Evolutionary conservation across 1,284 basidiomycete species (phyloP).

Genomic region (Sparassis latifolia): DNA sequence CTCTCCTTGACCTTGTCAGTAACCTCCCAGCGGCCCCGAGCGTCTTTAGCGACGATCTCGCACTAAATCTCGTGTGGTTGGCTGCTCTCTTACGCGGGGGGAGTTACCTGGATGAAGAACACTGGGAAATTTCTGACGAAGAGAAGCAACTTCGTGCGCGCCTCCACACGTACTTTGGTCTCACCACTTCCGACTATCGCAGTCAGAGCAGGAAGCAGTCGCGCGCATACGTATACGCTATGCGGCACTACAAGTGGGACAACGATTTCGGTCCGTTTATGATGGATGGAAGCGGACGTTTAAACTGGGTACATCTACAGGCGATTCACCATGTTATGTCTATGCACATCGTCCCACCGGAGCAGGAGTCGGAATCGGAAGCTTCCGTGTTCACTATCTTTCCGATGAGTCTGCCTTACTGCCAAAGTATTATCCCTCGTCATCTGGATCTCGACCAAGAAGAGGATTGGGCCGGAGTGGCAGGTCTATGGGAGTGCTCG

Average conservation of each 20-base stretch:
- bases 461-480: slow-evolving; percentile 59
- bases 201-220: slow-evolving; percentile 29
- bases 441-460: slow-evolving; percentile 30
- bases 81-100: slow-evolving; percentile 35
- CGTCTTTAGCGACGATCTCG: slow-evolving; percentile 27
- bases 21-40: slow-evolving; percentile 32
- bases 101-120: slow-evolving; percentile 36
- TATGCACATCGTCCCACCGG: slow-evolving; percentile 40
- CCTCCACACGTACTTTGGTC: slow-evolving; percentile 49
- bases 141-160: slow-evolving; percentile 42
- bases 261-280: slow-evolving; percentile 55
- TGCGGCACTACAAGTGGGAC: slow-evolving; percentile 44
- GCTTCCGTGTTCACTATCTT: slow-evolving; percentile 29
- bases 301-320: slow-evolving; percentile 58
- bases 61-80: slow-evolving; percentile 49
- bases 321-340: slow-evolving; percentile 51
- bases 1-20: slow-evolving; percentile 41
- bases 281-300: slow-evolving; percentile 31
- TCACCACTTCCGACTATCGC: slow-evolving; percentile 38
- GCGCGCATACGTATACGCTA: slow-evolving; percentile 52
- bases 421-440: slow-evolving; percentile 41
- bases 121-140: slow-evolving; percentile 20
- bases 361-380: slow-evolving; percentile 26
- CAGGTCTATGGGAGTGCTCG: slow-evolving; percentile 51
- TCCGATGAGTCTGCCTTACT: slow-evolving; percentile 47